A percentile compares a stretch with the other conserved stretches of the same genome.
phyloP scores from a whole-genome alignment of 768 basidiomycete genomes.

The Nevesoporus exiguus region DNA sequence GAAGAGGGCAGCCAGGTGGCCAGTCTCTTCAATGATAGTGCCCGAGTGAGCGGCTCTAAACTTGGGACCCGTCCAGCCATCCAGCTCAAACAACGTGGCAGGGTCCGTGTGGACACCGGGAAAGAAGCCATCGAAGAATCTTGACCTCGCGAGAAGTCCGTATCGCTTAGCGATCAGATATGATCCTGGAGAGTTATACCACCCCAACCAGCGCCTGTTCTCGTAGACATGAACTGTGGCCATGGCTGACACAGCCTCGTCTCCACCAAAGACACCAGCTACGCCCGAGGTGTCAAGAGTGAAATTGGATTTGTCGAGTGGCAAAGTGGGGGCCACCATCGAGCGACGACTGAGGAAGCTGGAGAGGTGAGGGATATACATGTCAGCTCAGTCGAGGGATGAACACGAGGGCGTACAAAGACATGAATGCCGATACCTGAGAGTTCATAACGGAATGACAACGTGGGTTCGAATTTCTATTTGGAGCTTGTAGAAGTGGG shows the following conservation, averaged over 20 bases:
- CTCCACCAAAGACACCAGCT: slow-evolving; percentile 37
- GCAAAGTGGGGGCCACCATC: slow-evolving; percentile 7
- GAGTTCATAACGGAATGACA: neutral
- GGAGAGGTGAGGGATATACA: slow-evolving; percentile 19
- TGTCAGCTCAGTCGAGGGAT: slow-evolving; percentile 9
- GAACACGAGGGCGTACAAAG: slow-evolving; percentile 7
- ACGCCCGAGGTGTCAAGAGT: slow-evolving; percentile 33
- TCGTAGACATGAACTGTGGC: slow-evolving; percentile 35
- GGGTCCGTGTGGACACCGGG: slow-evolving; percentile 34
- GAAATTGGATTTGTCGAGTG: slow-evolving; percentile 21
- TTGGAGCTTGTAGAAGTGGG: neutral
- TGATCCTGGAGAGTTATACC: slow-evolving; percentile 39
- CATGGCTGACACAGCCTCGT: slow-evolving; percentile 39
- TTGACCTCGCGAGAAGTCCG: slow-evolving; percentile 31
- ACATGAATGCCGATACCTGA: neutral
- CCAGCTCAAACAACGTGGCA: slow-evolving; percentile 30
- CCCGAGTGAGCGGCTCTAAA: slow-evolving; percentile 34
- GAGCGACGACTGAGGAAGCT: slow-evolving; percentile 16
- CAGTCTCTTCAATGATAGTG: slow-evolving; percentile 28
- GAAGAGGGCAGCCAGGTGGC: slow-evolving; percentile 32
- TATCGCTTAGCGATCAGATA: slow-evolving; percentile 35
- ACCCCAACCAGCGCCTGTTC: slow-evolving; percentile 34
- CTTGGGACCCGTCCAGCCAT: slow-evolving; percentile 31
- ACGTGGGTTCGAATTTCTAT: neutral
- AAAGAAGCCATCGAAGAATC: slow-evolving; percentile 33